Percentiles rank a stretch among this genome's conserved stretches.
These are phyloP conservation scores for Fusarium guadeloupense DNA, from an alignment of 2,329 filamentous ascomycete genomes.

Conservation along the genomic window DNA sequence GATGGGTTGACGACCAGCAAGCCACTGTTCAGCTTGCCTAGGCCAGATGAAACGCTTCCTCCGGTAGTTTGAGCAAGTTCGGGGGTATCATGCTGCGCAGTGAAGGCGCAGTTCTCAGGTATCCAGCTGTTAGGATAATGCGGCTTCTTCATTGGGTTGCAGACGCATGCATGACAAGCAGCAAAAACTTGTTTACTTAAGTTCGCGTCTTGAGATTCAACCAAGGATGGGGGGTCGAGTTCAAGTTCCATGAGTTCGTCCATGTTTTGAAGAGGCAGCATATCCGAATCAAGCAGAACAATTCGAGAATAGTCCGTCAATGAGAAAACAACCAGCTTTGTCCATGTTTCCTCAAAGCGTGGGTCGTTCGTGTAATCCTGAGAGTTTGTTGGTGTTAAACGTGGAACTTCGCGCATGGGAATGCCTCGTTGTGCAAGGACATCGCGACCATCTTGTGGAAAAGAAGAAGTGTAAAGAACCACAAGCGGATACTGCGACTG, in stretches of 20 bases:
- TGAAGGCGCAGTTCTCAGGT: slow-evolving; percentile 15
- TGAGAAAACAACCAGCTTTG: slow-evolving; percentile 4
- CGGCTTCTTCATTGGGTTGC: slow-evolving; percentile 3
- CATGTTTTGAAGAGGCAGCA: slow-evolving; percentile 15
- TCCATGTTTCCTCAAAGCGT: background rate
- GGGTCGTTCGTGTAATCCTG: slow-evolving; percentile 7
- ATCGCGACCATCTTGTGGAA: background rate
- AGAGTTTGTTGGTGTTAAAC: background rate
- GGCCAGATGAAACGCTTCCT: background rate
- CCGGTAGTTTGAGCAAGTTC: background rate
- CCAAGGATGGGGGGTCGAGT: background rate
- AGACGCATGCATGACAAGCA: slow-evolving; percentile 21
- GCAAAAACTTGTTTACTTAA: slow-evolving; percentile 9
- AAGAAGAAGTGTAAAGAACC: background rate
- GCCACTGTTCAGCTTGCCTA: slow-evolving; percentile 20
- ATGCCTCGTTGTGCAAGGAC: background rate
- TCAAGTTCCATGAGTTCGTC: slow-evolving; percentile 18
- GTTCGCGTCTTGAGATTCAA: accelerated
- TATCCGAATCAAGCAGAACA: slow-evolving; percentile 14
- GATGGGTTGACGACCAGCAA: slow-evolving; percentile 19
- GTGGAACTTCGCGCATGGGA: background rate
- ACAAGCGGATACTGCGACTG: slow-evolving; percentile 2
- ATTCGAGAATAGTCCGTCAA: slow-evolving; percentile 4
- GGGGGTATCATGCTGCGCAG: slow-evolving; percentile 2
- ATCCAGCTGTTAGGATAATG: slow-evolving; percentile 17